phyloP scores from a whole-genome alignment of 148 eudicot genomes.

The Linanthus parryae region DNA sequence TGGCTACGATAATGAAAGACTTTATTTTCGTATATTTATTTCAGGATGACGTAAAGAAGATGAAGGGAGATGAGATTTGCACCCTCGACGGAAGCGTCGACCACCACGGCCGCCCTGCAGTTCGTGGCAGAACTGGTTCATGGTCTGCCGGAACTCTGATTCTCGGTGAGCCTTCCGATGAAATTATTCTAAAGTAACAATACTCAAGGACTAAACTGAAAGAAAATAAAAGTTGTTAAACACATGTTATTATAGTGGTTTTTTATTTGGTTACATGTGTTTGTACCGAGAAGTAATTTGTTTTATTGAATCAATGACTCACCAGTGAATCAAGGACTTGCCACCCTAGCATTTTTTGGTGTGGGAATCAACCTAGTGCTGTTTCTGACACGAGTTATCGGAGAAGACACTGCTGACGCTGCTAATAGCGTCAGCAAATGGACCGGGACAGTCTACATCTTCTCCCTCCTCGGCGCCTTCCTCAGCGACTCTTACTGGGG shows the following conservation, averaged over 20 bases:
- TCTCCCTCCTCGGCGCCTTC: slow-evolving; percentile 84
- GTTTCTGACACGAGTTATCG: slow-evolving; percentile 69
- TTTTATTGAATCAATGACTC: too few relatives aligned
- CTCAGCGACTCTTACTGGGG: slow-evolving; percentile 94
- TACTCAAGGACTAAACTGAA: too few relatives aligned
- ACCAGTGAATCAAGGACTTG: slow-evolving; percentile 86
- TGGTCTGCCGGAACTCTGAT: slow-evolving; percentile 12
- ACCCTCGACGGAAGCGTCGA: slow-evolving; percentile 11
- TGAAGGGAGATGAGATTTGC: background rate
- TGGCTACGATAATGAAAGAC: background rate
- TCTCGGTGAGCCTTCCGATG: slow-evolving; percentile 4
- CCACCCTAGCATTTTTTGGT: slow-evolving; percentile 82
- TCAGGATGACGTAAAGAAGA: background rate
- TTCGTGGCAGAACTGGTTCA: slow-evolving; percentile 1
- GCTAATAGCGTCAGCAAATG: slow-evolving; percentile 88
- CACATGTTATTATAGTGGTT: too few relatives aligned
- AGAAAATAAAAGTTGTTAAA: too few relatives aligned
- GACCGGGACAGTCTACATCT: slow-evolving; percentile 91
- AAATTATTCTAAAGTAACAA: too few relatives aligned
- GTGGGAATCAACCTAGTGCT: slow-evolving; percentile 84
- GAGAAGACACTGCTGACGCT: slow-evolving; percentile 73
- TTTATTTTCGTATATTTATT: background rate
- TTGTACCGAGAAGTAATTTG: too few relatives aligned
- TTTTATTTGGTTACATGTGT: too few relatives aligned
- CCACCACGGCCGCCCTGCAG: slow-evolving; percentile 7